Evolutionary conservation across 2,329 filamentous ascomycete genomes (phyloP).

Genomic region (Clarireedia monteithiana): DNA sequence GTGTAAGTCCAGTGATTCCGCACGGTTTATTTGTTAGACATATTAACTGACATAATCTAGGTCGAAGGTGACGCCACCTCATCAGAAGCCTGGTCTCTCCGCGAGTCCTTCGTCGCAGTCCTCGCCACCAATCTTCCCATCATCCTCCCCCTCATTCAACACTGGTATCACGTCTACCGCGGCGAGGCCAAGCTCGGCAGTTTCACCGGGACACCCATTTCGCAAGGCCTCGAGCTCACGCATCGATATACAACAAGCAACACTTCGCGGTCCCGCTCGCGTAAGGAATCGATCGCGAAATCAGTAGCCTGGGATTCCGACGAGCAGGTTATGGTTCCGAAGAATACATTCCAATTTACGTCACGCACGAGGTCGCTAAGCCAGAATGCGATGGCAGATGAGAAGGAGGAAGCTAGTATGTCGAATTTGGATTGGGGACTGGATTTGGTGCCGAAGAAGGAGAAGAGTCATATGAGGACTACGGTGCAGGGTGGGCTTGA

Average conservation of each 20-base stretch:
- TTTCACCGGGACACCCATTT: neutral
- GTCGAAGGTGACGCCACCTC: neutral
- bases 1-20: neutral
- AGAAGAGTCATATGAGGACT: neutral
- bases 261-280: neutral
- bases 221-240: neutral
- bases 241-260: neutral
- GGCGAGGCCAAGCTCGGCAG: neutral
- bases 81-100: neutral
- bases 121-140: slow-evolving; percentile 1
- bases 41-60: neutral
- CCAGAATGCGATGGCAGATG: neutral
- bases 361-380: neutral
- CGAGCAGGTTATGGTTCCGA: slow-evolving; percentile 3
- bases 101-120: slow-evolving; percentile 3
- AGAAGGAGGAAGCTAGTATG: neutral
- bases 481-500: neutral
- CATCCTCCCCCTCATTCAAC: neutral
- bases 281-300: neutral
- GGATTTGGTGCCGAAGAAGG: slow-evolving; percentile 3
- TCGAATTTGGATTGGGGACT: neutral
- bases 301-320: slow-evolving; percentile 1
- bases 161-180: neutral
- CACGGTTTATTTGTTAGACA: neutral
- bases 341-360: neutral